Base-by-base conservation (phyloP, 495 filamentous ascomycete genomes). In the Xylaria scruposa region DNA sequence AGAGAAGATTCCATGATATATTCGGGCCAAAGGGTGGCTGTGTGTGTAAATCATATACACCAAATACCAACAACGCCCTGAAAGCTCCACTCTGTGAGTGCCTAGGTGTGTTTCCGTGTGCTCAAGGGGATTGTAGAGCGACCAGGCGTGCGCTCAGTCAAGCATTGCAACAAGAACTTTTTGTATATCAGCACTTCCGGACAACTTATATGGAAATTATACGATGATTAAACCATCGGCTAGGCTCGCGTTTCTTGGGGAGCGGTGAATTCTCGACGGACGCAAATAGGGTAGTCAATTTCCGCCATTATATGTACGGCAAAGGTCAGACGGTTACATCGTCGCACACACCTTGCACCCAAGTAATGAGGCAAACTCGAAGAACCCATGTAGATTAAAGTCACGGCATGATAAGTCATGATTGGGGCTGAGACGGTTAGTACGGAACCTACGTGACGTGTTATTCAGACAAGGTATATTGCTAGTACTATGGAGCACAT, bases 291-390 rank as follows among this genome's bases (percentile, higher is more conserved):
- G 31, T 1, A 10, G 0, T 61, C n/a, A 10, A 33, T 24, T n/a
- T 36, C 4, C 15, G 1, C 19, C 8, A 21, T 61, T 19, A 19
- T 9, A 9, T 15, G 56, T 60, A 36, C 12, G 29, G 12, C 54
- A 4, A 19, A 36, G 54, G 31, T 24, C 13, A 61, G 59, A 44
- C 10, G n/a, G 60, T 42, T 62, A 44, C 60, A 62, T 62, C 59
- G 31, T 61, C 21, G 33, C 60, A 38, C 33, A 24, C 59, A 62
- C 19, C 36, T 21, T 42, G 12, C 33, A 36, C 59, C 59, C 19
- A 42, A 42, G 4, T 29, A 44, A 21, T 17, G 36, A 62, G 59
- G 59, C 36, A 26, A 15, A 42, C 19, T 42, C 19, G 19, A 62
- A 40, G 38, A 61, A 62, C 36, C 60, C 60, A 62, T 62, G 58